Evolutionary conservation across 176 grass and related monocot genomes (phyloP).

Genomic region (Lolium multiflorum): DNA sequence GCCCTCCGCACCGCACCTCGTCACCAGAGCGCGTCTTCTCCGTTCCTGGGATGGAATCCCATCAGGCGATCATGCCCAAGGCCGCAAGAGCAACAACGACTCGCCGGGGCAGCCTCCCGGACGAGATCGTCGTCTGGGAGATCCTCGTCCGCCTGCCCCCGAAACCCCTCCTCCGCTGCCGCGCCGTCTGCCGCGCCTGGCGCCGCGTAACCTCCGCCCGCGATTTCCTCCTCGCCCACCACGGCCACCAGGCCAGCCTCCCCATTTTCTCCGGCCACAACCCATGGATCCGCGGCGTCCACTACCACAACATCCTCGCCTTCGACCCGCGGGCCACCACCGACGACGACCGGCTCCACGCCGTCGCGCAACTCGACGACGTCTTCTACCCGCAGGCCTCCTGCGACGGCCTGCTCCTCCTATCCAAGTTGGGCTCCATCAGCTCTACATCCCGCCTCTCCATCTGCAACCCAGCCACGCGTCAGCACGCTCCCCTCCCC

Average conservation of each 20-base stretch:
- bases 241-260: neutral
- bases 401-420: neutral
- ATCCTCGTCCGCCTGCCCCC: no score
- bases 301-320: neutral
- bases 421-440: neutral
- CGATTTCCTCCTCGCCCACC: constrained; percentile 3
- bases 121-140: no score
- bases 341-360: neutral
- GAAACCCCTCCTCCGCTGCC: no score
- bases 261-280: neutral
- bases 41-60: no score
- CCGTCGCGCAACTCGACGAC: neutral
- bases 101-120: no score
- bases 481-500: neutral
- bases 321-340: neutral
- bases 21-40: no score
- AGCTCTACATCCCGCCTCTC: neutral
- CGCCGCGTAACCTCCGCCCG: neutral
- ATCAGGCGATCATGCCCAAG: no score
- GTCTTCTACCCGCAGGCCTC: neutral
- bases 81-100: no score
- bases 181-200: no score
- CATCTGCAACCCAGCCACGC: neutral
- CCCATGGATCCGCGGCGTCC: neutral
- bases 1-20: no score